Percentiles rank a stretch among this genome's conserved stretches.
Conservation (phyloP, 2,329 filamentous ascomycete genomes). For the Gremmenia infestans region DNA sequence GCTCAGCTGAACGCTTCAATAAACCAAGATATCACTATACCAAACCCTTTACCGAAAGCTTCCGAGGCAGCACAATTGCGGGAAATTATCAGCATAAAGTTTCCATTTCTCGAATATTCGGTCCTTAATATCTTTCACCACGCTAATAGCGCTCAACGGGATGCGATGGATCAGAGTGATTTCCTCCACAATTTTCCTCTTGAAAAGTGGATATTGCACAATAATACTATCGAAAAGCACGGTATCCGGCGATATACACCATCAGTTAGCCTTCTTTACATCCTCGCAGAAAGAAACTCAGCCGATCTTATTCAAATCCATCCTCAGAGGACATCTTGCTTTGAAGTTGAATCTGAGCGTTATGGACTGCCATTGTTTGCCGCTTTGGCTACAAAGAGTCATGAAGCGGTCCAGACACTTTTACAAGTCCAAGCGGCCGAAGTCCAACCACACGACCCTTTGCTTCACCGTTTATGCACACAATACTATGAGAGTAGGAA, state of each 20-base stretch:
- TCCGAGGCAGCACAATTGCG: conserved; percentile 21
- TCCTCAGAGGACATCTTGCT: conserved; percentile 13
- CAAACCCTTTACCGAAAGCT: conserved; percentile 7
- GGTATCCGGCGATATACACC: conserved; percentile 24
- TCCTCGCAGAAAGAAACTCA: conserved; percentile 33
- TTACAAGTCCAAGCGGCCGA: conserved; percentile 14
- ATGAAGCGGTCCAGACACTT: conserved; percentile 26
- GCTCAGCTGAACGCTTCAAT: conserved; percentile 17
- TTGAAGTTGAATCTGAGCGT: conserved; percentile 27
- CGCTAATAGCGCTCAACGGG: conserved; percentile 33
- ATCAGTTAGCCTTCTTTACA: conserved; percentile 30
- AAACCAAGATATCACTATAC: conserved; percentile 10
- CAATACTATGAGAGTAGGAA: conserved; percentile 2
- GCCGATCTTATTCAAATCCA: conserved; percentile 27
- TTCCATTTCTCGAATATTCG: conserved; percentile 45
- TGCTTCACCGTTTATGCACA: conserved; percentile 8
- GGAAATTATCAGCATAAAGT: conserved; percentile 20
- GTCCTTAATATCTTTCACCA: conserved; percentile 37
- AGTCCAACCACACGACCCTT: not conserved
- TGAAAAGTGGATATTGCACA: conserved; percentile 27
- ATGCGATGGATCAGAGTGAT: conserved; percentile 28
- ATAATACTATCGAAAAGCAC: conserved; percentile 31
- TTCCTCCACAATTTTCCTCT: conserved; percentile 33
- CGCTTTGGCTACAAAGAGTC: conserved; percentile 30
- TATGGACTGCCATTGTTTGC: conserved; percentile 35